phyloP scores from a whole-genome alignment of 352 stramenopile genomes.

The Globisporangium spinosum region DNA sequence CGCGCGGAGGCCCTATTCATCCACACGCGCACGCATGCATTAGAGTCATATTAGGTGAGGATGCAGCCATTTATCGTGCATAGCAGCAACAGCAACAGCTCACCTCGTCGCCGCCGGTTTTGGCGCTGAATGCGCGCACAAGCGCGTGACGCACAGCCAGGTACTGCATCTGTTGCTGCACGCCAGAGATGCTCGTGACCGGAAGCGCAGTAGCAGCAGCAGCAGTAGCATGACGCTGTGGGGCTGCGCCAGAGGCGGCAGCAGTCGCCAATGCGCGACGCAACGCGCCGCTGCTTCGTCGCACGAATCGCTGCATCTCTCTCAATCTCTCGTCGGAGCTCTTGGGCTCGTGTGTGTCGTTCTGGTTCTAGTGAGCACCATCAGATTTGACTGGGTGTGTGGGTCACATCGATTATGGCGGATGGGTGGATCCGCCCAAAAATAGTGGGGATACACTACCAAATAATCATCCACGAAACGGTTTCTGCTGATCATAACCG shows the following conservation, averaged over 20 bases:
- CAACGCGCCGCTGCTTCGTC: background rate
- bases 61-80: background rate
- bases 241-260: background rate
- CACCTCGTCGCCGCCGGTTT: background rate
- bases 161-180: background rate
- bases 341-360: background rate
- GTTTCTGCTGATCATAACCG: background rate
- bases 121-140: slow-evolving; percentile 24
- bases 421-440: background rate
- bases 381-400: slow-evolving; percentile 4
- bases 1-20: slow-evolving; percentile 33
- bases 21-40: background rate
- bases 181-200: background rate
- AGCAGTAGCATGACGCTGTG: background rate
- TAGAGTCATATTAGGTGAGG: background rate
- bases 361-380: background rate
- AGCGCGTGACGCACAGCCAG: slow-evolving; percentile 3
- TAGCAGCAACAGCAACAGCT: slow-evolving; percentile 1
- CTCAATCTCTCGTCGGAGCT: background rate
- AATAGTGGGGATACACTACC: background rate
- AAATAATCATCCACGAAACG: background rate
- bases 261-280: slow-evolving; percentile 2
- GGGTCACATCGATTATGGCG: background rate
- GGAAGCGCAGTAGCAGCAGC: background rate
- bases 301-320: slow-evolving; percentile 13